A percentile compares a stretch with the other conserved stretches of the same genome.
Conservation (phyloP, 345 rosid genomes). For the Acer saccharum region DNA sequence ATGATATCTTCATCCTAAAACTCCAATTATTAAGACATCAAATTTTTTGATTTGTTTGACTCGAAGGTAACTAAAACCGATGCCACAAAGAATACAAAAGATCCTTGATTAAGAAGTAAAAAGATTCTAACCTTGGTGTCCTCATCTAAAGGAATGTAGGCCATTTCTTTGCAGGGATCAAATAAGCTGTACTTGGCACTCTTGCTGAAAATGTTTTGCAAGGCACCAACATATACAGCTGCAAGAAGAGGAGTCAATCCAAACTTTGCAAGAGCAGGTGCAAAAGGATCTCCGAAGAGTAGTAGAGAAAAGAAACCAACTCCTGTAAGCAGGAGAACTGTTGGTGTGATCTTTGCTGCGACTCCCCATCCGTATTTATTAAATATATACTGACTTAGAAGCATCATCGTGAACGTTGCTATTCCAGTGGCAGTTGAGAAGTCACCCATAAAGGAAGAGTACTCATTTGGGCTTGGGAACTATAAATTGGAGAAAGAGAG, state of each 20-base stretch:
- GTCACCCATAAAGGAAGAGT: conserved; percentile 98
- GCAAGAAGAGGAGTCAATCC: conserved; percentile 98
- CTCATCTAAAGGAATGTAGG: conserved; percentile 92
- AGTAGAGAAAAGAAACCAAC: conserved; percentile 91
- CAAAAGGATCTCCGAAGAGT: conserved; percentile 73
- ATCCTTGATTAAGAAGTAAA: neutral
- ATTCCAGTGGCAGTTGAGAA: conserved; percentile 94
- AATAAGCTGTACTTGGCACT: conserved; percentile 98
- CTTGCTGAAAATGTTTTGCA: conserved; percentile 99
- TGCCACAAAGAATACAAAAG: neutral
- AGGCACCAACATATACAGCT: conserved; percentile 93
- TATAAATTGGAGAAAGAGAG: conserved; percentile 28
- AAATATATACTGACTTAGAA: conserved; percentile 82
- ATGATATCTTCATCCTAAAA: neutral
- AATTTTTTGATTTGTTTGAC: neutral
- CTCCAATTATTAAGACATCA: neutral
- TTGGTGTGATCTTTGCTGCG: conserved; percentile 91
- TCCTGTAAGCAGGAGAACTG: conserved; percentile 84
- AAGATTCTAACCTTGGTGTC: conserved; percentile 77
- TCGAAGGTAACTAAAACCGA: neutral
- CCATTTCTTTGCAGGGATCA: conserved; percentile 99
- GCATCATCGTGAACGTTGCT: conserved; percentile 93
- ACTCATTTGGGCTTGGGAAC: conserved; percentile 98
- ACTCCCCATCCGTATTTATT: conserved; percentile 95
- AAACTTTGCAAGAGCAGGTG: conserved; percentile 64